phyloP scores from a whole-genome alignment of 768 basidiomycete species.

The Collybiopsis luxurians region DNA sequence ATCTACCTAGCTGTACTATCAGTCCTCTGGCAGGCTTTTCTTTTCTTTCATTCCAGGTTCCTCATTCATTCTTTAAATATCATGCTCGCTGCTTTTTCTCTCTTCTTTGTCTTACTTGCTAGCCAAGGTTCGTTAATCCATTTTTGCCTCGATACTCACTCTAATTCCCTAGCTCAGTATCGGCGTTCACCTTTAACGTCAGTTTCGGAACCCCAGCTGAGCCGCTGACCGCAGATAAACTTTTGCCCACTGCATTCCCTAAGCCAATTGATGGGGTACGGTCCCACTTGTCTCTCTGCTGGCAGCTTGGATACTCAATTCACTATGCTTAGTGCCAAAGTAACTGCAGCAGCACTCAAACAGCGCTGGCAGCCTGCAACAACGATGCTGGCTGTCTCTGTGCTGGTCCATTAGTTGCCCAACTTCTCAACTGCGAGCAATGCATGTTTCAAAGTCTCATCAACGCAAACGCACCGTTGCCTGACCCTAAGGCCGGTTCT shows the following conservation, averaged over 20 bases:
- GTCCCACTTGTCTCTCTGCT: background rate
- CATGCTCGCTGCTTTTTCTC: conserved; percentile 27
- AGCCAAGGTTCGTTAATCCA: conserved; percentile 46
- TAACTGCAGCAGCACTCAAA: conserved; percentile 25
- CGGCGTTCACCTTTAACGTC: conserved; percentile 49
- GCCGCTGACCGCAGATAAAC: conserved; percentile 38
- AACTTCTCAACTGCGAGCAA: conserved; percentile 56
- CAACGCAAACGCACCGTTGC: conserved; percentile 39
- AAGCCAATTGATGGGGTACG: conserved; percentile 20
- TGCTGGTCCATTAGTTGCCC: conserved; percentile 32
- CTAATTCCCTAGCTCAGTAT: background rate
- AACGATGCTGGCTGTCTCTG: conserved; percentile 57
- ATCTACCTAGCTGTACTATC: conserved; percentile 7
- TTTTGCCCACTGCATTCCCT: conserved; percentile 33
- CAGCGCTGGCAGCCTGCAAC: conserved; percentile 37
- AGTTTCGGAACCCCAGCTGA: conserved; percentile 36
- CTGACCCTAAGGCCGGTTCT: conserved; percentile 59
- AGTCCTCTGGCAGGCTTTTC: conserved; percentile 27
- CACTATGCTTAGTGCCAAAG: conserved; percentile 29
- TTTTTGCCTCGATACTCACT: background rate
- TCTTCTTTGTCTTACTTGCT: conserved; percentile 44
- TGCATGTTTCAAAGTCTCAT: conserved; percentile 65
- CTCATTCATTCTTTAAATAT: conserved; percentile 25
- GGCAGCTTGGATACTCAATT: background rate
- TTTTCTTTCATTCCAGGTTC: conserved; percentile 14